These are phyloP conservation scores for Blastocystis sp. DNA, from an alignment of 352 stramenopile species.

Conservation along the genomic window DNA sequence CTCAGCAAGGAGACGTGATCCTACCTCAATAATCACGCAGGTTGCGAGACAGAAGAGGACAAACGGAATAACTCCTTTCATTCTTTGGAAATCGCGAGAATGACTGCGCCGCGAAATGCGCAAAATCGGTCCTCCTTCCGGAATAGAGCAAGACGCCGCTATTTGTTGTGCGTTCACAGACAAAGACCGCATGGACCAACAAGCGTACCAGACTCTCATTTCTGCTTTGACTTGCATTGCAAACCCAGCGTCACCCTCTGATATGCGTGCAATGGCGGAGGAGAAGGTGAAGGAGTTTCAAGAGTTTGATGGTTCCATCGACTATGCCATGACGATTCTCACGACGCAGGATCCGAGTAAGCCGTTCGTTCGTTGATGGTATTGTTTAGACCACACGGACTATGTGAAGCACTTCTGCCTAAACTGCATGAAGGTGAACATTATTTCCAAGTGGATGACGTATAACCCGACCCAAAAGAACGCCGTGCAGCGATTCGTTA, in stretches of 20 bases:
- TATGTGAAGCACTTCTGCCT: constrained; percentile 51
- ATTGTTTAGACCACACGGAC: constrained; percentile 38
- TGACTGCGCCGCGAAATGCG: not conserved
- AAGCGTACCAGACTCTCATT: constrained; percentile 39
- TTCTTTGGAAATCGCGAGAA: not conserved
- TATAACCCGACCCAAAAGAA: not conserved
- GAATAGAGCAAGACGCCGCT: not conserved
- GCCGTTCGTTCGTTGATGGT: not conserved
- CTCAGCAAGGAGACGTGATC: not conserved
- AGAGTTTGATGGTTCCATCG: constrained; percentile 22
- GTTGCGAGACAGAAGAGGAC: not conserved
- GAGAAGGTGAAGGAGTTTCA: constrained; percentile 15
- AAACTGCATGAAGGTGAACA: constrained; percentile 34
- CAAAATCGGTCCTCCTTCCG: not conserved
- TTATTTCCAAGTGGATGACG: constrained; percentile 49
- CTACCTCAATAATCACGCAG: constrained; percentile 27
- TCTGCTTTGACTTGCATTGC: constrained; percentile 10
- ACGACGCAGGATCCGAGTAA: constrained; percentile 2
- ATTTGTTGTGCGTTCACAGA: not conserved
- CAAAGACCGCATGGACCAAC: constrained; percentile 21
- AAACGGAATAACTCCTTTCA: not conserved
- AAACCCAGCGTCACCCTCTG: not conserved
- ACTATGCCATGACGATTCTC: constrained; percentile 35
- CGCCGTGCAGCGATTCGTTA: constrained; percentile 7
- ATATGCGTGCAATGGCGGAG: constrained; percentile 36